A percentile compares a stretch with the other conserved stretches of the same genome.
Evolutionary conservation across 2,329 filamentous ascomycete genomes (phyloP).

Genomic region (Phymatotrichopsis omnivora): DNA sequence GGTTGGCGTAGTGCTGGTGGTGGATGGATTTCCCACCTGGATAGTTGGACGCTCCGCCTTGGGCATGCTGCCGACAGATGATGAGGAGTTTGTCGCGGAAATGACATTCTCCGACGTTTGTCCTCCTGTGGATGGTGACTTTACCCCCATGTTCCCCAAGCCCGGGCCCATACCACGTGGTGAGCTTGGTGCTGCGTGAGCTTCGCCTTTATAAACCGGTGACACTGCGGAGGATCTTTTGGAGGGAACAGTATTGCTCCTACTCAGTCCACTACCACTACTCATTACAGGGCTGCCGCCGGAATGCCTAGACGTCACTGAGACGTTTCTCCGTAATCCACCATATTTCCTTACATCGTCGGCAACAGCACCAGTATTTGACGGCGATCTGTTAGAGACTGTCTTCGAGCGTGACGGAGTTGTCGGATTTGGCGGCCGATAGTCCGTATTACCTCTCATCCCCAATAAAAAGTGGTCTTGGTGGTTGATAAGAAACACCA

Average conservation of each 20-base stretch:
- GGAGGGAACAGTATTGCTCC: slow-evolving; percentile 88
- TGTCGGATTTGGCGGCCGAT: slow-evolving; percentile 58
- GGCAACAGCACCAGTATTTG: slow-evolving; percentile 77
- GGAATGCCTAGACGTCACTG: slow-evolving; percentile 68
- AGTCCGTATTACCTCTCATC: slow-evolving; percentile 98
- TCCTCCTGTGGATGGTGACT: slow-evolving; percentile 14
- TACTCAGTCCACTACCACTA: slow-evolving; percentile 48
- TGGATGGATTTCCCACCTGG: slow-evolving; percentile 25
- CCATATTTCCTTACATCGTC: slow-evolving; percentile 77
- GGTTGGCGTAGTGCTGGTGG: slow-evolving; percentile 25
- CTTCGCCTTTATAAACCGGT: slow-evolving; percentile 53
- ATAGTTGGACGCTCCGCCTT: slow-evolving; percentile 29
- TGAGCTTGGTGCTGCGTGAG: slow-evolving; percentile 43
- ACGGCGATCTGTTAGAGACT: slow-evolving; percentile 62
- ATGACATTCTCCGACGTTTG: slow-evolving; percentile 21
- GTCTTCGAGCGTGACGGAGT: slow-evolving; percentile 44
- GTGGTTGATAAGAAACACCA: slow-evolving; percentile 97
- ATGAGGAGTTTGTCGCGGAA: slow-evolving; percentile 30
- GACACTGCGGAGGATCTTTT: slow-evolving; percentile 70
- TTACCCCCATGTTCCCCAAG: slow-evolving; percentile 24
- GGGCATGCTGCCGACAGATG: slow-evolving; percentile 28
- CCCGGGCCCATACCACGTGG: slow-evolving; percentile 35
- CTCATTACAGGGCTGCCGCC: slow-evolving; percentile 47
- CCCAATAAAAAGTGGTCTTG: slow-evolving; percentile 97
- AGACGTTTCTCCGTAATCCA: slow-evolving; percentile 74